phyloP scores from a whole-genome alignment of 495 filamentous ascomycete genomes.

The Xylaria telfairii region DNA sequence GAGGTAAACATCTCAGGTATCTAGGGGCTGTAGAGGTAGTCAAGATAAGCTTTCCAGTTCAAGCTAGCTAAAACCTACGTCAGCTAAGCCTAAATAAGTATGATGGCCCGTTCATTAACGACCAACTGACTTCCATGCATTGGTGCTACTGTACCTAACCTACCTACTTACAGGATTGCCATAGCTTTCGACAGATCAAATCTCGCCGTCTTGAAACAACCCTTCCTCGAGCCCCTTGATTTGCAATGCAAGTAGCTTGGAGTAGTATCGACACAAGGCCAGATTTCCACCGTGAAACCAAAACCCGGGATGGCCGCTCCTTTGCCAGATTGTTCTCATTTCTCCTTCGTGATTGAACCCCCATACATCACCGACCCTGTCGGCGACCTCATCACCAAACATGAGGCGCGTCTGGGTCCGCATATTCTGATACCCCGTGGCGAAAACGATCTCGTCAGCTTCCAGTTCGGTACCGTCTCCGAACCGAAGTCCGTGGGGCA shows the following conservation, averaged over 20 bases:
- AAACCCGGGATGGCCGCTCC: constrained; percentile 65
- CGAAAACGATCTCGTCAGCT: constrained; percentile 69
- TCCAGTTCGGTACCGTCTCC: constrained; percentile 61
- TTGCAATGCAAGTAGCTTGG: constrained; percentile 63
- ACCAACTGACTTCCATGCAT: too few species aligned
- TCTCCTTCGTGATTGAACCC: constrained; percentile 70
- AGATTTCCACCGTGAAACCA: constrained; percentile 77
- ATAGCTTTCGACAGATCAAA: constrained; percentile 1
- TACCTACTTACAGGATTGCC: too few species aligned
- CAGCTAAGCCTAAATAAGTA: too few species aligned
- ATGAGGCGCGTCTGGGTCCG: constrained; percentile 53
- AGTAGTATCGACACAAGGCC: constrained; percentile 64
- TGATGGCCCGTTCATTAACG: too few species aligned
- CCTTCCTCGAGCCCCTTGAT: constrained; percentile 42
- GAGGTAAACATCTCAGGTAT: too few species aligned
- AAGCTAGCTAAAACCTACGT: too few species aligned
- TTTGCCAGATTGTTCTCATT: constrained; percentile 65
- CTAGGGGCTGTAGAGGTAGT: too few species aligned
- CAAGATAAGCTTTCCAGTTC: too few species aligned
- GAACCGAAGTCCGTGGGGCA: constrained; percentile 58
- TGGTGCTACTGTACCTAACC: too few species aligned
- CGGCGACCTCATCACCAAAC: constrained; percentile 65
- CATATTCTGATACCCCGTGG: constrained; percentile 74
- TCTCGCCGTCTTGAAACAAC: neutral
- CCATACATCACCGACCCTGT: constrained; percentile 65